A percentile compares a stretch with the other conserved stretches of the same genome.
These are phyloP conservation scores for Amylostereum areolatum DNA, from an alignment of 1,284 basidiomycete species.

Conservation along the genomic window DNA sequence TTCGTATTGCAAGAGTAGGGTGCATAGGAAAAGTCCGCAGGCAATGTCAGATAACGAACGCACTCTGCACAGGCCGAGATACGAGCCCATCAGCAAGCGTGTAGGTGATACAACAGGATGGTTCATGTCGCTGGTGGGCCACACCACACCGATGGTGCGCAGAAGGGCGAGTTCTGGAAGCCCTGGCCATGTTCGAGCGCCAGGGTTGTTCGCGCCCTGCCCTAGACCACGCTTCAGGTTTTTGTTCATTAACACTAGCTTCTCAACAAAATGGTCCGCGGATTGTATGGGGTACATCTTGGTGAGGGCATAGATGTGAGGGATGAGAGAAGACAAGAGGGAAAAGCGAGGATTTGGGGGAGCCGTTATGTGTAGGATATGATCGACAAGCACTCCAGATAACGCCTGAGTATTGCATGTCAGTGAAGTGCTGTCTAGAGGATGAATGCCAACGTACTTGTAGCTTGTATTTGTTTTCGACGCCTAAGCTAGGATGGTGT, in stretches of 20 bases:
- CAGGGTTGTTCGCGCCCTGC: slow-evolving; percentile 56
- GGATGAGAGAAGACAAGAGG: slow-evolving; percentile 66
- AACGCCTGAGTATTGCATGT: slow-evolving; percentile 45
- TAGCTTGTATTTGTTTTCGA: slow-evolving; percentile 89
- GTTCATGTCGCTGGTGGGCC: slow-evolving; percentile 93
- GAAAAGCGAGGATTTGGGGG: slow-evolving; percentile 55
- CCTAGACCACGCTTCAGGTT: slow-evolving; percentile 85
- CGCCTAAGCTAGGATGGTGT: slow-evolving; percentile 86
- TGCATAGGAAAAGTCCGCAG: slow-evolving; percentile 86
- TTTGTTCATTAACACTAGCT: slow-evolving; percentile 90
- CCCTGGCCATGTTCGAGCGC: slow-evolving; percentile 86
- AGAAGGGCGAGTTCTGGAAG: slow-evolving; percentile 80
- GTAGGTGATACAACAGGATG: slow-evolving; percentile 88
- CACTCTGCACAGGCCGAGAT: slow-evolving; percentile 82
- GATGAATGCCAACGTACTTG: slow-evolving; percentile 48
- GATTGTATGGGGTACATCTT: slow-evolving; percentile 78
- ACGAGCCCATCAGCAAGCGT: slow-evolving; percentile 85
- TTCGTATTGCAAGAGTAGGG: slow-evolving; percentile 82
- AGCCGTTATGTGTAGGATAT: slow-evolving; percentile 75
- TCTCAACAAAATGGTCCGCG: slow-evolving; percentile 77
- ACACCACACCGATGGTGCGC: slow-evolving; percentile 75
- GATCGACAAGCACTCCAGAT: slow-evolving; percentile 84
- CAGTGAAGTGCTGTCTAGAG: slow-evolving; percentile 3
- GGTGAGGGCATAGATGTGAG: slow-evolving; percentile 78
- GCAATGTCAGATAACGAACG: slow-evolving; percentile 72